Evolutionary conservation across 306 rosid species (phyloP), one percentile per base, ranked within the genome.

Genomic region (Acmispon strigosus): DNA sequence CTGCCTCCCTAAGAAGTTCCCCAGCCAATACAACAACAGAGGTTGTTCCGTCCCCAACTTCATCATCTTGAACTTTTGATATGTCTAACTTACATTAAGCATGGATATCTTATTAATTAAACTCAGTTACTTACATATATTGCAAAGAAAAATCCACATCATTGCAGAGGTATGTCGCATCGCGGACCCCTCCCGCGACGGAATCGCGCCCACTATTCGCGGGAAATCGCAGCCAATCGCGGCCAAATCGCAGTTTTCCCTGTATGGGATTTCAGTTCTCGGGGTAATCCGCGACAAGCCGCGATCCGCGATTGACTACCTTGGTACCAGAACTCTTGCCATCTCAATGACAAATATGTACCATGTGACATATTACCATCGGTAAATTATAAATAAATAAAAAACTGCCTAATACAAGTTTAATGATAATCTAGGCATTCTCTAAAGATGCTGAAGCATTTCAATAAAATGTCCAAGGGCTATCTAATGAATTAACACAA

Each of bases 11-110:
- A 56, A 95, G 75, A 52, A 95, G 97, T 74, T 95, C 99, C 29
- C 99, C 99, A 43, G 99, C 99, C 85, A 95, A 78, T 47, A 95
- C 97, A 82, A 95, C 99, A 79, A 95, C 99, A 42, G 99, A 95
- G 62, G 99, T 95, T 57, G 99, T 95, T 68, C 99, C 99, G 70
- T 91, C 97, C 48, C 99, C 99, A 82, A 95, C 99, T 81, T 95
- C 99, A 77, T 95, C 99, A 74, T 95, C 99, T 87, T 95, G 99
- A 73, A 91, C 99, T 89, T 95, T 95, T 65, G 97, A 95, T 75
- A 95, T 89, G 74, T 95, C 99, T 90, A 55, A 72, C 59, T 45
- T 75, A 55, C 43, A 70, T 90, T 81, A 88, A 89, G 90, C 89
- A 86, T 62, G 22, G 32, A 49, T 37, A 57, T 41, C 43, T 66